phyloP scores from a whole-genome alignment of 371 early-diverging fungal species.

The Mortierella sp. region DNA sequence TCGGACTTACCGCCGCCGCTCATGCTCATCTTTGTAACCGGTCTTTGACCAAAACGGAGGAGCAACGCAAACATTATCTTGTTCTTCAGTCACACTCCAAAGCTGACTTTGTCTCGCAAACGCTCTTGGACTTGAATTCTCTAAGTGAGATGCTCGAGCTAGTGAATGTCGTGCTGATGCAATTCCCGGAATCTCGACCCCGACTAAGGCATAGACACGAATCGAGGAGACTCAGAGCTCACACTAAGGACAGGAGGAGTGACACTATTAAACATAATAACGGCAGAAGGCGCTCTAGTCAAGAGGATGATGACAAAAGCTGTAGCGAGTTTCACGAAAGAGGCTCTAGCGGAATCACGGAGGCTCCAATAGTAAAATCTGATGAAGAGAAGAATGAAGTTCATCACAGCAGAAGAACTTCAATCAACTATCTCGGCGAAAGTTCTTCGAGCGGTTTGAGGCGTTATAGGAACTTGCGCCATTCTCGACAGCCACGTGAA shows the following conservation, averaged over 20 bases:
- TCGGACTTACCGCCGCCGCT: constrained; percentile 40
- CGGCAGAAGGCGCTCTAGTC: neutral
- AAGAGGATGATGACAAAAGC: neutral
- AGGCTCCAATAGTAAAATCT: neutral
- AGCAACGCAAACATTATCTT: neutral
- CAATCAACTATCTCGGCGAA: neutral
- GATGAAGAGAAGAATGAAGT: neutral
- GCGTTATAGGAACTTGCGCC: neutral
- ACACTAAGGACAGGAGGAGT: constrained; percentile 8
- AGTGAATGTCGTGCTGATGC: constrained; percentile 11
- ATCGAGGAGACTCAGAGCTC: neutral
- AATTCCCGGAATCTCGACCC: neutral
- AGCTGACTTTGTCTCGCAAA: neutral
- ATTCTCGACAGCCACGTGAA: neutral
- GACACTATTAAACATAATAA: neutral
- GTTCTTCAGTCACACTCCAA: constrained; percentile 4
- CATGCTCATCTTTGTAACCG: constrained; percentile 33
- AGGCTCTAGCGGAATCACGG: neutral
- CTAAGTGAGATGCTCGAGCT: constrained; percentile 16
- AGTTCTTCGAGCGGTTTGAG: neutral
- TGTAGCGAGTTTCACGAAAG: neutral
- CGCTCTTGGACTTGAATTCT: constrained; percentile 18
- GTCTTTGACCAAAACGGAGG: constrained; percentile 6
- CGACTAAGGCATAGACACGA: constrained; percentile 6
- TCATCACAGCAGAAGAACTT: neutral